Conservation (phyloP, 2,329 filamentous ascomycete genomes). For the Sordariomycetes sp. region DNA sequence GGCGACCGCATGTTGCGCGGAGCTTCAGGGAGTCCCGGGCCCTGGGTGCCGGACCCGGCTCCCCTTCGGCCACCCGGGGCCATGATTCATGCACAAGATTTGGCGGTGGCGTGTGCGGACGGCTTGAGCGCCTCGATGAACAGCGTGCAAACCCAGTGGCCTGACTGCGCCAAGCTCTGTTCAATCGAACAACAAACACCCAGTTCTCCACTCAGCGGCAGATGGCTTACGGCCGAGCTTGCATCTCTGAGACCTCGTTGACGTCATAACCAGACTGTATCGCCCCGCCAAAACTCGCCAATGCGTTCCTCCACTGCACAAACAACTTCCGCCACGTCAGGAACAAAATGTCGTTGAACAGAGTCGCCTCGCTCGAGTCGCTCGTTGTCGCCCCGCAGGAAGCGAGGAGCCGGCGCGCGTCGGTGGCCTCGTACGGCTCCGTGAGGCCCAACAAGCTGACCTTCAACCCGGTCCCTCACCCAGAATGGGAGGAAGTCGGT, state of each 20-base stretch:
- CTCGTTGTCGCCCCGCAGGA: constrained; percentile 30
- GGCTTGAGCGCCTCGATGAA: no score
- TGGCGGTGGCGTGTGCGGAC: no score
- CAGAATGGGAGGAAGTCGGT: constrained; percentile 35
- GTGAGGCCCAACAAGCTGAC: constrained; percentile 32
- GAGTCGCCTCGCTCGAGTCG: constrained; percentile 41
- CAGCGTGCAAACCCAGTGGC: no score
- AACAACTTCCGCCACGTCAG: background rate
- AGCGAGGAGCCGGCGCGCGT: constrained; percentile 22
- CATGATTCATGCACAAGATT: no score
- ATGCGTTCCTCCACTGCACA: background rate
- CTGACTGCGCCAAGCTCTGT: no score
- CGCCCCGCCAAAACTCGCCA: background rate
- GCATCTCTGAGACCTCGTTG: background rate
- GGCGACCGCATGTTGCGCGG: no score
- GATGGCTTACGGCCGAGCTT: background rate
- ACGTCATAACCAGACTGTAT: constrained; percentile 3
- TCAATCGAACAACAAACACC: background rate
- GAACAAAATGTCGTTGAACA: constrained; percentile 38
- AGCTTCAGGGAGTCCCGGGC: no score
- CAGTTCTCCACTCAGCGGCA: background rate
- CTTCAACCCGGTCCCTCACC: constrained; percentile 44
- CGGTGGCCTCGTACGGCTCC: constrained; percentile 29
- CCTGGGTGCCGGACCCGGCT: no score
- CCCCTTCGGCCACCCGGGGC: no score